Evolutionary conservation across 2,329 filamentous ascomycete species (phyloP).

Genomic region (Beauveria scarabaeidicola): DNA sequence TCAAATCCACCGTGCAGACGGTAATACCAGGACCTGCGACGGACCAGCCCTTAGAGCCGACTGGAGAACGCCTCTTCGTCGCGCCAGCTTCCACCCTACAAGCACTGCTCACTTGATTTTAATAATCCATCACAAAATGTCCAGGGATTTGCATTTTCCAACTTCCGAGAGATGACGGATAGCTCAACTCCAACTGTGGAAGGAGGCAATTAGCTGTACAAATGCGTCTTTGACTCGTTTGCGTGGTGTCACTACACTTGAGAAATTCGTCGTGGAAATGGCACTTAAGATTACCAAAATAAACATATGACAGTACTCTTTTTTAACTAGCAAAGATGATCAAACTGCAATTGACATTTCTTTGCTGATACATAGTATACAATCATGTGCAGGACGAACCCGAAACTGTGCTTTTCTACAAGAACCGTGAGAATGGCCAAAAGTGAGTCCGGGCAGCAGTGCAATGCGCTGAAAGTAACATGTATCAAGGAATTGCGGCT

Average conservation of each 20-base stretch:
- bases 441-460: background rate
- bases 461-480: background rate
- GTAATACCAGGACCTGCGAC: background rate
- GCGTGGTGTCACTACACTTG: background rate
- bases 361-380: slow-evolving; percentile 39
- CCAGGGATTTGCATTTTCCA: background rate
- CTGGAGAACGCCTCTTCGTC: background rate
- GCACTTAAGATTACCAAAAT: background rate
- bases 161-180: background rate
- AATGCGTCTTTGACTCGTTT: background rate
- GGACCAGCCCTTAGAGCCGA: background rate
- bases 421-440: slow-evolving; percentile 36
- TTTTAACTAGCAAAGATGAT: background rate
- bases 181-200: background rate
- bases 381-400: slow-evolving; percentile 53
- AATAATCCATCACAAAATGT: background rate
- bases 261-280: background rate
- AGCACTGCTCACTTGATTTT: slow-evolving; percentile 15
- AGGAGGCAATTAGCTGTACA: background rate
- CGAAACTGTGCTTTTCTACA: slow-evolving; percentile 43
- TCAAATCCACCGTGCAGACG: too few species aligned
- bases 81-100: background rate
- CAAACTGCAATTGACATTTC: slow-evolving; percentile 19
- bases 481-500: background rate
- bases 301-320: background rate